Evolutionary conservation across 148 eudicot species (phyloP), one percentile per base, ranked within the genome.

Genomic region (Chenopodium berlandieri): DNA sequence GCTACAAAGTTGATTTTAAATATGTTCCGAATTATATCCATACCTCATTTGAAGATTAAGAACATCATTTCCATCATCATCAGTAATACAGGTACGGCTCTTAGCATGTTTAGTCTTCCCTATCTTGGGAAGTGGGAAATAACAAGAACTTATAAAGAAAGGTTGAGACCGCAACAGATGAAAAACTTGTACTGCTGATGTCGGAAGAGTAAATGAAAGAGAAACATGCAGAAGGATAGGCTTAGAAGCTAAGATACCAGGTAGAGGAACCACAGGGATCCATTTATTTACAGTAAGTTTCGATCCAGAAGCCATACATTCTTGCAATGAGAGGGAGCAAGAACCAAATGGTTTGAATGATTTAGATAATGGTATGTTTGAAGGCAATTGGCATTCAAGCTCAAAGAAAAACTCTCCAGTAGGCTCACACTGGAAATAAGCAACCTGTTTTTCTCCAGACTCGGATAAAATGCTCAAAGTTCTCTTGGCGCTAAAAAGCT

Each of bases 41-140:
- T 91, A 97, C 99, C 98, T 92, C 91, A 97, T 87, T 73, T 91
- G 90, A 58, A 97, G 95, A 86, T 86, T 90, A 79, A 97, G 80
- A 76, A 90, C 85, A 88, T 87, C 89, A 78, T 90, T 85, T 75
- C 94, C 96, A 83, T 54, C 86, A 81, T 90, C 94, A 84, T 97
- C 94, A 67, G 80, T 78, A 62, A 94, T 83, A 75, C 73, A 76
- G 66, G 96, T 89, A 90, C 86, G 86, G 69, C 85, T 86, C 87
- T 88, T 91, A 64, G 85, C 76, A 54, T 76, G 82, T 46, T 84
- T 93, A 75, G 84, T 67, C 67, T 69, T 85, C 77, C 56, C 83
- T 80, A 78, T 87, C 75, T 79, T 86, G 31, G 91, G 86, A 72
- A 91, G 87, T 69, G 94, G 87, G 58, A 79, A 82, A 58, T 90